phyloP scores from a whole-genome alignment of 495 filamentous ascomycete species.

The Lophiostoma macrostomum region DNA sequence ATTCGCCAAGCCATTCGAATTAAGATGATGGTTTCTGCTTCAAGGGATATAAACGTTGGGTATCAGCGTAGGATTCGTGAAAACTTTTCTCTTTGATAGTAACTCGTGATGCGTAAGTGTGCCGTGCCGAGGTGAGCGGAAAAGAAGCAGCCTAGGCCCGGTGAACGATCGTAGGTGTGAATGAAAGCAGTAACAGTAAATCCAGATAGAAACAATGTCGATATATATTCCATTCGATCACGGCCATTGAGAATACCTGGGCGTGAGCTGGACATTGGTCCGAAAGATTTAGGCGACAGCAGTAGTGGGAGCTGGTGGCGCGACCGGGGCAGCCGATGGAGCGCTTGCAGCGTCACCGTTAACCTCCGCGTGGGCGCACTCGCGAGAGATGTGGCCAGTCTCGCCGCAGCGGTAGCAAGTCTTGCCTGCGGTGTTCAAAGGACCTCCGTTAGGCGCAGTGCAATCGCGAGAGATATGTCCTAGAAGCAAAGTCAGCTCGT shows the following conservation, averaged over 20 bases:
- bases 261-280: not conserved
- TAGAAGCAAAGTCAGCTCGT: not conserved
- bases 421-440: constrained; percentile 92
- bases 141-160: constrained; percentile 31
- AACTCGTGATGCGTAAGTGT: constrained; percentile 33
- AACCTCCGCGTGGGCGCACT: constrained; percentile 68
- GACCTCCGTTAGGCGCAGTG: constrained; percentile 94
- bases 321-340: constrained; percentile 37
- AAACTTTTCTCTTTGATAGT: constrained; percentile 33
- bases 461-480: constrained; percentile 96
- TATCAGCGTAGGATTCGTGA: constrained; percentile 37
- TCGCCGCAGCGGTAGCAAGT: constrained; percentile 98
- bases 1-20: constrained; percentile 30
- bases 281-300: constrained; percentile 52
- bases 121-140: constrained; percentile 19
- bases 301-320: constrained; percentile 29
- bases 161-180: constrained; percentile 31
- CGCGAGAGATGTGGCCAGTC: constrained; percentile 92
- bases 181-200: constrained; percentile 27
- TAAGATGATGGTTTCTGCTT: constrained; percentile 30
- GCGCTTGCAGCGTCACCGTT: constrained; percentile 47
- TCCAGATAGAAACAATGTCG: constrained; percentile 11
- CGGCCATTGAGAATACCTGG: constrained; percentile 3
- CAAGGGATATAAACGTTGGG: constrained; percentile 39
- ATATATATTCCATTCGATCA: not conserved